phyloP scores from a whole-genome alignment of 192 early-diverging fungal genomes.

The Lunasporangiospora selenospora region DNA sequence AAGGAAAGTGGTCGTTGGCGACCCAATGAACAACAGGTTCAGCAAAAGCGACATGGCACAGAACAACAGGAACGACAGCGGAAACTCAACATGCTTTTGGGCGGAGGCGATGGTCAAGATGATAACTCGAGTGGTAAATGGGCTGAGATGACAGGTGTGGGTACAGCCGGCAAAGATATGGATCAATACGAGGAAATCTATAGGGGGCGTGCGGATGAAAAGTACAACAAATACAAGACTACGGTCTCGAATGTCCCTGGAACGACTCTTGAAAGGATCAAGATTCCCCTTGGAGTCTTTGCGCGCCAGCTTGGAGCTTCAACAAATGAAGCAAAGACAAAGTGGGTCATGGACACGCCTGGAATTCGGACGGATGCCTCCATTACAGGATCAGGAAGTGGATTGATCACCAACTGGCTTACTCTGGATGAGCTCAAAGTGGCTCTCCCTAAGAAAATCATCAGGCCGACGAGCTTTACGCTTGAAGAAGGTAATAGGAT shows the following conservation, averaged over 20 bases:
- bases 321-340: slow-evolving; percentile 23
- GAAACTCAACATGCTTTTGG: slow-evolving; percentile 19
- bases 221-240: slow-evolving; percentile 17
- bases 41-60: background rate
- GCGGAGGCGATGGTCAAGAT: background rate
- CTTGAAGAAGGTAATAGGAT: slow-evolving; percentile 47
- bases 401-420: slow-evolving; percentile 26
- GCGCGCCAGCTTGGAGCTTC: slow-evolving; percentile 12
- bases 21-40: slow-evolving; percentile 3
- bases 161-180: slow-evolving; percentile 9
- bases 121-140: slow-evolving; percentile 8
- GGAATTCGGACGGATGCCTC: slow-evolving; percentile 30
- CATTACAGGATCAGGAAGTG: too few species aligned
- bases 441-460: slow-evolving; percentile 29
- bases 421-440: slow-evolving; percentile 42
- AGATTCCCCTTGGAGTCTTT: slow-evolving; percentile 28
- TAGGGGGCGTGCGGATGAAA: slow-evolving; percentile 23
- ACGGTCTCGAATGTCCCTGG: slow-evolving; percentile 46
- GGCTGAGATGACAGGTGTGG: slow-evolving; percentile 24
- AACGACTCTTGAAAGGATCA: slow-evolving; percentile 32
- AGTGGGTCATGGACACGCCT: slow-evolving; percentile 41
- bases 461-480: slow-evolving; percentile 34
- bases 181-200: slow-evolving; percentile 28
- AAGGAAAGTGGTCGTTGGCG: slow-evolving; percentile 30
- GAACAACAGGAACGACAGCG: slow-evolving; percentile 15